These are phyloP conservation scores for Calonectria henricotiae DNA, from an alignment of 2,329 filamentous ascomycete species.

Conservation along the genomic window DNA sequence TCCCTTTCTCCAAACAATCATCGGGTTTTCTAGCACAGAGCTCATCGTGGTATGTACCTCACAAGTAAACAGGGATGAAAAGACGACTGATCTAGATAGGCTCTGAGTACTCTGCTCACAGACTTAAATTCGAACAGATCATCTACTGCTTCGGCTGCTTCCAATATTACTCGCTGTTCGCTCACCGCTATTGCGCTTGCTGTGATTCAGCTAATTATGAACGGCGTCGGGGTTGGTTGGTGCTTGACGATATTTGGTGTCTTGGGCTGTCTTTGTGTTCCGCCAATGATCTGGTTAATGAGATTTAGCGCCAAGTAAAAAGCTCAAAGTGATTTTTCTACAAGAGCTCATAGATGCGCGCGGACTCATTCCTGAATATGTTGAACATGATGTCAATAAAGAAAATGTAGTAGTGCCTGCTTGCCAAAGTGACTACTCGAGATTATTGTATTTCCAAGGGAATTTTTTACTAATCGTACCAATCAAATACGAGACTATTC, in stretches of 20 bases:
- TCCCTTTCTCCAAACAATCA: background rate
- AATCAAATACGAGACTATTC: too few relatives aligned
- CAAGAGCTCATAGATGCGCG: too few relatives aligned
- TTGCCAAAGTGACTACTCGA: too few relatives aligned
- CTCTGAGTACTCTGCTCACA: slow-evolving; percentile 13
- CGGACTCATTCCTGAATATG: too few relatives aligned
- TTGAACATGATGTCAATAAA: too few relatives aligned
- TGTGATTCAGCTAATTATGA: slow-evolving; percentile 5
- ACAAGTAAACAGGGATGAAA: background rate
- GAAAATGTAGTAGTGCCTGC: too few relatives aligned
- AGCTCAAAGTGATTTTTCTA: background rate
- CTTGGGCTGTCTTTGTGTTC: background rate
- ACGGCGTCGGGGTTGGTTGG: slow-evolving; percentile 3
- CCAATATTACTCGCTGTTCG: background rate
- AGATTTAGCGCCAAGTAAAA: background rate
- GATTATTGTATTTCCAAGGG: too few relatives aligned
- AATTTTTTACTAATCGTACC: too few relatives aligned
- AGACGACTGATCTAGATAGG: background rate
- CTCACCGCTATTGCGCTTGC: background rate
- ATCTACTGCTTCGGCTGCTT: slow-evolving; percentile 5
- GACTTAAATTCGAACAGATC: slow-evolving; percentile 4
- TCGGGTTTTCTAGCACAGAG: slow-evolving; percentile 2
- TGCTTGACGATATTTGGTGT: slow-evolving; percentile 10
- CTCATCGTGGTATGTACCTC: slow-evolving; percentile 15
- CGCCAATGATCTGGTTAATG: slow-evolving; percentile 11